Evolutionary conservation across 345 rosid genomes (phyloP), one percentile per base, ranked within the genome.

Genomic region (Brassica carinata): DNA sequence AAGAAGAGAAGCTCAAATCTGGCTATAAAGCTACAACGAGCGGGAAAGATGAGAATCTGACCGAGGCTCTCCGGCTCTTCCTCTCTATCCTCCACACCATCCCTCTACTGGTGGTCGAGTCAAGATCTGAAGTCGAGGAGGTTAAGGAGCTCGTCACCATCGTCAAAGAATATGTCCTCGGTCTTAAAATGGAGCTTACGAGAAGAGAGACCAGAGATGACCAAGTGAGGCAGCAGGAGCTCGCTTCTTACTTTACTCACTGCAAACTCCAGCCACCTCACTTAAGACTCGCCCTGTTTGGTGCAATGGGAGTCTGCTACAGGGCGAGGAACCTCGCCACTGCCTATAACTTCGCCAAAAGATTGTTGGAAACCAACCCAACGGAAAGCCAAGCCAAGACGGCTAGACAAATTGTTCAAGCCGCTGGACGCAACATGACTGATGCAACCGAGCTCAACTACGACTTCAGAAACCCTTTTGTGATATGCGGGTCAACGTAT

Each of bases 91-190:
- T 93, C 62, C 97, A 91, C 71, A 89, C 97, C 5, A 89, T 93
- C 83, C 98, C 98, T 3, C 73, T 93, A 62, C 83, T 91, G 72
- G 95, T 91, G 69, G 98, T 93, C 19, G 95, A 93, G 58, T 86
- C 97, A 11, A 89, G 98, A 86, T 91, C 93, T 83, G 98, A 93
- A 77, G 98, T 93, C 8, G 98, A 93, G 58, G 98, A 93, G 76
- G 97, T 93, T 3, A 93, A 93, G 80, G 98, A 89, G 76, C 84
- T 93, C 83, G 81, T 93, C 38, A 76, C 82, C 3, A 86, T 91
- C 2, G 89, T 85, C 0, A 93, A 91, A 71, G 98, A 93, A 79
- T 93, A 93, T 72, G 94, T 88, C 58, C 84, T 90, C 40, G 97
- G 90, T 31, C 84, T 91, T 78, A 85, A 90, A 69, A 89, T 91